Evolutionary conservation across 2,329 filamentous ascomycete species (phyloP).

Genomic region (Aspergillus tamarii): DNA sequence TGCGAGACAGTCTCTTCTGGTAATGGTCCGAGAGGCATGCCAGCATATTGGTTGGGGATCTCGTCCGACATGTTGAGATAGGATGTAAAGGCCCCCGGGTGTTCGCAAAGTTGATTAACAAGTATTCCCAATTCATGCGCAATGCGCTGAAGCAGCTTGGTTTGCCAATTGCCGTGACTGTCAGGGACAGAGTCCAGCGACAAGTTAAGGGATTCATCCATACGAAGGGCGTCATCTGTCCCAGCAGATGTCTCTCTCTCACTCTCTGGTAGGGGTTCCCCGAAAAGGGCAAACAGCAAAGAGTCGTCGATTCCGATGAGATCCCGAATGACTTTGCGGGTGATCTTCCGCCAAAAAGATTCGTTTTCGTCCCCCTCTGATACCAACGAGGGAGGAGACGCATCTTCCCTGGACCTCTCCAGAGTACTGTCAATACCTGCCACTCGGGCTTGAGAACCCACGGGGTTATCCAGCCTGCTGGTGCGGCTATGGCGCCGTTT

Average conservation of each 20-base stretch:
- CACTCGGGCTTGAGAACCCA: constrained; percentile 20
- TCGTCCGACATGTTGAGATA: constrained; percentile 69
- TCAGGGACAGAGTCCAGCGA: constrained; percentile 31
- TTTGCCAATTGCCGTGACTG: constrained; percentile 51
- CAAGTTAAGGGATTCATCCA: constrained; percentile 37
- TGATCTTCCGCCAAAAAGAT: constrained; percentile 78
- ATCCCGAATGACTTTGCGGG: constrained; percentile 82
- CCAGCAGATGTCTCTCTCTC: constrained; percentile 19
- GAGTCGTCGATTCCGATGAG: constrained; percentile 89
- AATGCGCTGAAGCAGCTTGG: constrained; percentile 78
- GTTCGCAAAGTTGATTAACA: constrained; percentile 79
- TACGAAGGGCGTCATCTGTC: constrained; percentile 38
- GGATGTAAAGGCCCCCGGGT: constrained; percentile 86
- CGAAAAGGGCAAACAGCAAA: constrained; percentile 82
- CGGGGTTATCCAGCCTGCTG: constrained; percentile 25
- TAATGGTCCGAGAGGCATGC: constrained; percentile 60
- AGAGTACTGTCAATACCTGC: constrained; percentile 29
- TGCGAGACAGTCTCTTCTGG: constrained; percentile 28
- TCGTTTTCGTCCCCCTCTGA: constrained; percentile 57
- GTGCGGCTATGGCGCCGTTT: constrained; percentile 54
- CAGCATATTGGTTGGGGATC: constrained; percentile 73
- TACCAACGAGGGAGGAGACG: constrained; percentile 41
- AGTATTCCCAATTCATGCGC: constrained; percentile 83
- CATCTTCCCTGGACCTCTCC: constrained; percentile 60
- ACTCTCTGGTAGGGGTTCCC: constrained; percentile 67